These are phyloP conservation scores for Apiospora malaysiana DNA, from an alignment of 2,329 filamentous ascomycete genomes.

Conservation along the genomic window DNA sequence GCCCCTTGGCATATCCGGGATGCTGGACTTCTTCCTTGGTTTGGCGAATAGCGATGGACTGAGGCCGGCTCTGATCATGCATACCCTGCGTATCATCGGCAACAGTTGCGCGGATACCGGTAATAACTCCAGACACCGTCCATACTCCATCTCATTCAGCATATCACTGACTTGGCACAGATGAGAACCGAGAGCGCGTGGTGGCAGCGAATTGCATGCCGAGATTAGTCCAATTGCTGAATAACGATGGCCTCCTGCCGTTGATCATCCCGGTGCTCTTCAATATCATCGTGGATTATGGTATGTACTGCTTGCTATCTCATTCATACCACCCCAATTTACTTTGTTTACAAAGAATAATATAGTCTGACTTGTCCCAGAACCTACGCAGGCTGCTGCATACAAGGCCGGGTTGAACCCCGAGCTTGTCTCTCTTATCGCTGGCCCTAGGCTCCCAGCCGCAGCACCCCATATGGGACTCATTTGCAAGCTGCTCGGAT, in stretches of 20 bases:
- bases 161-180: constrained; percentile 39
- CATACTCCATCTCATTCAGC: constrained; percentile 11
- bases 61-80: constrained; percentile 53
- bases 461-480: constrained; percentile 54
- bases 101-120: constrained; percentile 69
- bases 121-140: constrained; percentile 30
- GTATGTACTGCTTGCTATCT: constrained; percentile 44
- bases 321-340: not conserved
- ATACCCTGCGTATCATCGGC: constrained; percentile 62
- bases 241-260: constrained; percentile 52
- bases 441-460: constrained; percentile 49
- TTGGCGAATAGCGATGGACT: constrained; percentile 48
- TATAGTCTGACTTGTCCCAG: constrained; percentile 42
- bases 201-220: constrained; percentile 55
- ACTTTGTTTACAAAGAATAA: not conserved
- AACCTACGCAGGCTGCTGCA: constrained; percentile 62
- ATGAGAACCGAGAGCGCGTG: constrained; percentile 64
- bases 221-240: constrained; percentile 54
- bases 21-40: constrained; percentile 61
- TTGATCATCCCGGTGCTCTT: constrained; percentile 65
- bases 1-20: constrained; percentile 62
- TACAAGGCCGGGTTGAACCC: constrained; percentile 57
- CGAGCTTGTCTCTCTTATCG: constrained; percentile 56
- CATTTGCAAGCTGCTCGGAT: constrained; percentile 61
- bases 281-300: constrained; percentile 69